Evolutionary conservation across 352 stramenopile species (phyloP).

Genomic region (Phytopythium kandeliae): DNA sequence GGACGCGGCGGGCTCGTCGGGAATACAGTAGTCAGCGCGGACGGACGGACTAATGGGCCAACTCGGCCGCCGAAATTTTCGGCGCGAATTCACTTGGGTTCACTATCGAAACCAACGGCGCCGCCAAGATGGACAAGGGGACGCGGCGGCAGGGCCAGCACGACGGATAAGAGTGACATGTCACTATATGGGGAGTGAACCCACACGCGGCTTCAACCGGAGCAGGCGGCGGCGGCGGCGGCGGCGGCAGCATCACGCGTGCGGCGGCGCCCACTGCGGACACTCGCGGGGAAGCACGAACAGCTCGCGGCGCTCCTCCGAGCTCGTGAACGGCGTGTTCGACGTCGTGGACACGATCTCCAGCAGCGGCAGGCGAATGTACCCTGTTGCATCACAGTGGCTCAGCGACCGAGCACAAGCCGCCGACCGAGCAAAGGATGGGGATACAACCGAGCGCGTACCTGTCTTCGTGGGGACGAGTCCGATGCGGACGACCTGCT

Average conservation of each 20-base stretch:
- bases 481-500: constrained; percentile 56
- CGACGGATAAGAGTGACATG: constrained; percentile 1
- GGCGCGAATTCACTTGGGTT: background rate
- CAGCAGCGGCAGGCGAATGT: constrained; percentile 58
- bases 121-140: background rate
- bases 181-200: constrained; percentile 5
- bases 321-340: constrained; percentile 55
- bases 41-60: no score
- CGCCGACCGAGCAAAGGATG: background rate
- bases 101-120: background rate
- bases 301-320: constrained; percentile 64
- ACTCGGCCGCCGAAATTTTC: background rate
- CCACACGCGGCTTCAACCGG: background rate
- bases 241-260: background rate
- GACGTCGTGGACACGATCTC: constrained; percentile 76
- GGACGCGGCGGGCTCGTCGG: no score
- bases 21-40: no score
- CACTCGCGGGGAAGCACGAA: constrained; percentile 68
- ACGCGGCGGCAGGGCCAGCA: no score
- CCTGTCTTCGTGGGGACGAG: constrained; percentile 75
- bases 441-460: constrained; percentile 11
- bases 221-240: no score
- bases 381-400: constrained; percentile 30
- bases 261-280: constrained; percentile 30
- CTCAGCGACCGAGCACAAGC: constrained; percentile 5